A percentile compares a stretch with the other conserved stretches of the same genome.
phyloP scores from a whole-genome alignment of 805 yeast genomes.

The Naumovozyma baii region DNA sequence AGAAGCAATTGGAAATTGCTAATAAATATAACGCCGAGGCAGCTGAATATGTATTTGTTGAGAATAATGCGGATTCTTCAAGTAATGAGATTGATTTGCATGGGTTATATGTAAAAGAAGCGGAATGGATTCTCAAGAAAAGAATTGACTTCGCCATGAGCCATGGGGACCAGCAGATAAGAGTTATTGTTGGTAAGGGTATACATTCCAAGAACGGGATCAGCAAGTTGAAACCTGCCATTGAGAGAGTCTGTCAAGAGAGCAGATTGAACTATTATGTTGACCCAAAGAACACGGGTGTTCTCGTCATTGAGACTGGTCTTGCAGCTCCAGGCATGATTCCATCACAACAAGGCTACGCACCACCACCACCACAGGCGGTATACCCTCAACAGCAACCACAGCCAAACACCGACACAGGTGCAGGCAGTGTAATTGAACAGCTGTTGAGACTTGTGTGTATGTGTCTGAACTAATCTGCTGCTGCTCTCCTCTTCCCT shows the following conservation, averaged over 20 bases:
- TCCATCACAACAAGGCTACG: conserved; percentile 32
- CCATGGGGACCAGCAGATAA: conserved; percentile 46
- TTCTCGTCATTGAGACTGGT: conserved; percentile 51
- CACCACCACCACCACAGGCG: conserved; percentile 3
- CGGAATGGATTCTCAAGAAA: conserved; percentile 62
- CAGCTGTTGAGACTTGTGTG: background rate
- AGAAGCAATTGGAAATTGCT: conserved; percentile 48
- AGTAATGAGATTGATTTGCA: conserved; percentile 86
- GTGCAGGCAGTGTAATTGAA: background rate
- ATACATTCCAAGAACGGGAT: conserved; percentile 71
- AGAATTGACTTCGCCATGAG: conserved; percentile 57
- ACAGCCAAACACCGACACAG: background rate
- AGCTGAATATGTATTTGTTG: conserved; percentile 80
- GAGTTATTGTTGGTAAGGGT: conserved; percentile 91
- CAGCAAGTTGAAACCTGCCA: conserved; percentile 84
- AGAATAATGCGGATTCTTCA: conserved; percentile 80
- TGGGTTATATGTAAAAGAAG: conserved; percentile 85
- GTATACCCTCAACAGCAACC: conserved; percentile 6
- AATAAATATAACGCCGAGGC: conserved; percentile 69
- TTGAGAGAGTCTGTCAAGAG: conserved; percentile 65
- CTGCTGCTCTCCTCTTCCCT: too few relatives aligned
- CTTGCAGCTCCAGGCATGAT: conserved; percentile 38
- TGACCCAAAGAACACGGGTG: conserved; percentile 72
- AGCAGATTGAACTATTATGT: conserved; percentile 50
- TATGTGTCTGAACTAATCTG: background rate